Conservation (phyloP, 306 rosid species). For the Ochetophila trinervis region DNA sequence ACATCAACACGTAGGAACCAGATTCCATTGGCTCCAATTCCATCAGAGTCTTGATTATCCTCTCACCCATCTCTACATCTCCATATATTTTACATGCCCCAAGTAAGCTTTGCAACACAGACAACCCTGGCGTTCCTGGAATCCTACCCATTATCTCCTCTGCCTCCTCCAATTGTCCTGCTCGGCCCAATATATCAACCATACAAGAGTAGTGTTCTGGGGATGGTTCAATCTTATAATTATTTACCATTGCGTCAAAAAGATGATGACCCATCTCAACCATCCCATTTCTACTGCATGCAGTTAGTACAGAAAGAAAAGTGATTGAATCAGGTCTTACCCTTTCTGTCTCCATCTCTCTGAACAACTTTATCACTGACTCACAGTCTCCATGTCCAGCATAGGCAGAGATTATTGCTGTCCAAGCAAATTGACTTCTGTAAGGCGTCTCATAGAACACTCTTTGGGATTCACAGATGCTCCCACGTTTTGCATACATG, state of each 20-base stretch:
- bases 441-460: conserved; percentile 57
- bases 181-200: conserved; percentile 85
- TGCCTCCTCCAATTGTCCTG: conserved; percentile 63
- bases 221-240: conserved; percentile 55
- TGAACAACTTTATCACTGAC: conserved; percentile 53
- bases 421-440: conserved; percentile 65
- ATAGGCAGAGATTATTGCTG: conserved; percentile 70
- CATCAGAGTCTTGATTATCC: conserved; percentile 41
- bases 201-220: conserved; percentile 69
- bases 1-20: conserved; percentile 64
- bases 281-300: conserved; percentile 80
- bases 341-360: conserved; percentile 58
- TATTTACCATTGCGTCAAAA: conserved; percentile 54
- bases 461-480: conserved; percentile 56
- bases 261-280: conserved; percentile 54
- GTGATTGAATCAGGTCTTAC: conserved; percentile 61
- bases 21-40: conserved; percentile 66
- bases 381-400: conserved; percentile 70
- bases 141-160: conserved; percentile 49
- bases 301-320: conserved; percentile 63
- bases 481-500: conserved; percentile 89
- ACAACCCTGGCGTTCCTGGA: conserved; percentile 63
- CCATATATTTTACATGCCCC: conserved; percentile 73
- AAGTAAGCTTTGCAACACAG: conserved; percentile 71
- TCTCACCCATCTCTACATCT: conserved; percentile 72